Conservation (phyloP, 2,329 filamentous ascomycete genomes). For the Reticulascus tulasneorum region DNA sequence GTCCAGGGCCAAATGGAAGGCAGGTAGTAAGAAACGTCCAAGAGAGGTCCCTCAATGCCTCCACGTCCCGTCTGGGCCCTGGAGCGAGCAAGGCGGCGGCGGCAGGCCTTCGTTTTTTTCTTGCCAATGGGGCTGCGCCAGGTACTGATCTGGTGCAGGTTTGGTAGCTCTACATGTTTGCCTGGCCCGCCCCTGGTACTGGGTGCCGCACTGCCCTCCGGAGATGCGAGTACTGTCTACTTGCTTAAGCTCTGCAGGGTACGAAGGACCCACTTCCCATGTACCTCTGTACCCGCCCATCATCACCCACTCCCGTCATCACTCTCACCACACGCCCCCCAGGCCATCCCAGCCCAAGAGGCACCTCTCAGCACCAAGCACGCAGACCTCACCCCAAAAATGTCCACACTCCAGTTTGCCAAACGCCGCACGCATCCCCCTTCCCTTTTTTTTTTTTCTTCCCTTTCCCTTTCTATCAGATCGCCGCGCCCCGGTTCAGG, state of each 20-base stretch:
- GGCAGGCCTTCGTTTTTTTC: slow-evolving; percentile 1
- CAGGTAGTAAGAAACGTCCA: slow-evolving; percentile 14
- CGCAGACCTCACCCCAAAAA: slow-evolving; percentile 13
- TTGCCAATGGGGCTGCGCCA: slow-evolving; percentile 9
- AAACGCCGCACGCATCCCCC: slow-evolving; percentile 11
- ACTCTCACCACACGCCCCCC: too few relatives aligned
- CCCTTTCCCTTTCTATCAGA: slow-evolving; percentile 10
- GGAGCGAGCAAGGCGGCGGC: slow-evolving; percentile 5
- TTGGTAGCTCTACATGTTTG: too few relatives aligned
- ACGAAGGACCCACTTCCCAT: slow-evolving; percentile 9
- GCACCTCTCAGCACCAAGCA: too few relatives aligned
- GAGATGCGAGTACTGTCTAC: slow-evolving; percentile 1
- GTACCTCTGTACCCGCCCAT: slow-evolving; percentile 12
- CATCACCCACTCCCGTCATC: slow-evolving; percentile 14
- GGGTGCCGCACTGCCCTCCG: too few relatives aligned
- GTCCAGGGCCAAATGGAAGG: slow-evolving; percentile 13
- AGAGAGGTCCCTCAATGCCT: slow-evolving; percentile 6
- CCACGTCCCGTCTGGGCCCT: slow-evolving; percentile 6
- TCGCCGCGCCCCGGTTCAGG: too few relatives aligned
- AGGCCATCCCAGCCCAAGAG: too few relatives aligned
- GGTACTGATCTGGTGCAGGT: slow-evolving; percentile 7
- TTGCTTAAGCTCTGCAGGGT: slow-evolving; percentile 8
- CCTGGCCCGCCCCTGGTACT: too few relatives aligned
- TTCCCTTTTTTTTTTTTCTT: too few relatives aligned
- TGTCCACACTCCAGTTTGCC: slow-evolving; percentile 13